Percentiles rank a stretch among this genome's conserved stretches.
Conservation (phyloP, 306 rosid species). For the Inga oerstediana region DNA sequence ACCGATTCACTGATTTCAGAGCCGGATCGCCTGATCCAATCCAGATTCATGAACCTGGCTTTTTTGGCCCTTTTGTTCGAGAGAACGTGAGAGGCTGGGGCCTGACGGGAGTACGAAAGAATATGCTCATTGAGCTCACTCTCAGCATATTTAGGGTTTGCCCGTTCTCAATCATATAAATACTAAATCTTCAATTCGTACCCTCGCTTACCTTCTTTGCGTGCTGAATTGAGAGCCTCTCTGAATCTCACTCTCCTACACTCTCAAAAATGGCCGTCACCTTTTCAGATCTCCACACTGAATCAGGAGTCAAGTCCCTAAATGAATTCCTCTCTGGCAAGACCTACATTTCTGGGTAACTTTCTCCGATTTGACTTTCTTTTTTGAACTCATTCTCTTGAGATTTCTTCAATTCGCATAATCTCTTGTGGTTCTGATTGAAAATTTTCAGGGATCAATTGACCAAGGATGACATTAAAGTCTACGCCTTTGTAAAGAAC, state of each 20-base stretch:
- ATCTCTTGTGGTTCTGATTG: constrained; percentile 10
- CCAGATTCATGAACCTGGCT: too few relatives aligned
- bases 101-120: background rate
- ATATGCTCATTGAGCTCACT: background rate
- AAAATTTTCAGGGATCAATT: constrained; percentile 52
- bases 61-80: background rate
- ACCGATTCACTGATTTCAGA: too few relatives aligned
- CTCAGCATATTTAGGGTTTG: constrained; percentile 31
- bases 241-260: background rate
- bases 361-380: background rate
- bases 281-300: constrained; percentile 85
- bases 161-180: constrained; percentile 9
- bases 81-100: background rate
- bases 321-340: constrained; percentile 68
- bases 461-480: constrained; percentile 84
- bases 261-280: constrained; percentile 65
- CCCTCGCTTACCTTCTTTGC: background rate
- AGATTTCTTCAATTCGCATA: constrained; percentile 12
- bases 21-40: too few relatives aligned
- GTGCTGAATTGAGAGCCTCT: background rate
- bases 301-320: constrained; percentile 77
- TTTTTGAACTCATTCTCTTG: background rate
- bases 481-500: constrained; percentile 66
- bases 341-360: constrained; percentile 73
- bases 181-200: background rate